phyloP scores from a whole-genome alignment of 371 early-diverging fungal species.

The Encephalitozoon romaleae region DNA sequence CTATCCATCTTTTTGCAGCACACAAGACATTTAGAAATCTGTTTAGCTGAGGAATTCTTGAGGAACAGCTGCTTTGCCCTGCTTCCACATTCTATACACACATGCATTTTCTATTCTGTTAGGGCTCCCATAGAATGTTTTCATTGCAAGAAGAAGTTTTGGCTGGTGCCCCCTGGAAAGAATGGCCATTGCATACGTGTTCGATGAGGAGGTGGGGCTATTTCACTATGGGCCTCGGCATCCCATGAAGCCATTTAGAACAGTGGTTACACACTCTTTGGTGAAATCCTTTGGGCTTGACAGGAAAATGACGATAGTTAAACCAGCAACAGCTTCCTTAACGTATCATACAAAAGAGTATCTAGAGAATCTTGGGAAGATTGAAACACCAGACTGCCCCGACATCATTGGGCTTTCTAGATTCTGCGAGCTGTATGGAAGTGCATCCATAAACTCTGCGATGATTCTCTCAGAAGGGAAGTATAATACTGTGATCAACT shows the following conservation, averaged over 20 bases:
- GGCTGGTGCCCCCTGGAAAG: neutral
- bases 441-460: constrained; percentile 81
- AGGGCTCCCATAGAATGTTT: neutral
- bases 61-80: neutral
- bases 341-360: constrained; percentile 45
- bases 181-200: constrained; percentile 61
- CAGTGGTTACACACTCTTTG: constrained; percentile 89
- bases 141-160: neutral
- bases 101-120: neutral
- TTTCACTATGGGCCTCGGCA: constrained; percentile 72
- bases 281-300: constrained; percentile 85
- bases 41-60: neutral
- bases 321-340: constrained; percentile 59
- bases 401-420: constrained; percentile 87
- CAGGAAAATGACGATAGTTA: constrained; percentile 76
- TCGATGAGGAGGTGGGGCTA: constrained; percentile 66
- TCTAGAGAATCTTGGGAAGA: constrained; percentile 28
- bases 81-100: constrained; percentile 18
- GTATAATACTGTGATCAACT: constrained; percentile 77
- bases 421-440: constrained; percentile 79
- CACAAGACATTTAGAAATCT: constrained; percentile 2
- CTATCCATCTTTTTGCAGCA: constrained; percentile 36
- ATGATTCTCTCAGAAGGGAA: constrained; percentile 67
- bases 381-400: constrained; percentile 76
- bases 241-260: constrained; percentile 98